A percentile compares a stretch with the other conserved stretches of the same genome.
Evolutionary conservation across 805 yeast species (phyloP).

Genomic region (Monosporozyma aquatica): DNA sequence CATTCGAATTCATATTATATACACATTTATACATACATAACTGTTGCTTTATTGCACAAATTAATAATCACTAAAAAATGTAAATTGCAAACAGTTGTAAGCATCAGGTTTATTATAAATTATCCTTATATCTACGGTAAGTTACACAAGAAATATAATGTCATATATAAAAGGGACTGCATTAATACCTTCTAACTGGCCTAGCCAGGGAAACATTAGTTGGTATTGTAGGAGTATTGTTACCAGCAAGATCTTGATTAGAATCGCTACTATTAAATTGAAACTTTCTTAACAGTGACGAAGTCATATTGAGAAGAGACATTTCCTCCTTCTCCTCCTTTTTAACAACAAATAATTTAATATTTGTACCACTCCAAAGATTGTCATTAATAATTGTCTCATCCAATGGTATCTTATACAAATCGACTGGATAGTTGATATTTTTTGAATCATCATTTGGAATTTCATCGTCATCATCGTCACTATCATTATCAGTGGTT

Average conservation of each 20-base stretch:
- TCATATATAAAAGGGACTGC: no score
- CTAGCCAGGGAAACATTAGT: background rate
- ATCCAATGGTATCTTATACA: constrained; percentile 19
- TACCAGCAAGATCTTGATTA: background rate
- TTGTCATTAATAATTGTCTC: constrained; percentile 33
- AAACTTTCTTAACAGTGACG: constrained; percentile 31
- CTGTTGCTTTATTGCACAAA: no score
- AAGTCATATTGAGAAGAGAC: constrained; percentile 36
- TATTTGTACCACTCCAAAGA: constrained; percentile 44
- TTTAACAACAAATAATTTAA: constrained; percentile 43
- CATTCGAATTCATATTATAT: no score
- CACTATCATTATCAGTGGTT: constrained; percentile 12
- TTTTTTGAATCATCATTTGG: constrained; percentile 10
- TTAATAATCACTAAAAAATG: no score
- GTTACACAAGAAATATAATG: no score
- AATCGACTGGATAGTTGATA: constrained; percentile 9
- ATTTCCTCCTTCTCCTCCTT: constrained; percentile 32
- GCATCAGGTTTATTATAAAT: no score
- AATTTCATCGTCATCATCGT: constrained; percentile 11
- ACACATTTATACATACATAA: no score
- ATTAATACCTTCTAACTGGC: background rate
- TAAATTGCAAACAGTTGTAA: no score
- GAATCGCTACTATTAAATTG: constrained; percentile 15
- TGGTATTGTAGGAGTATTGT: background rate
- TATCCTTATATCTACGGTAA: no score